These are phyloP conservation scores for Myriosclerotinia duriaeana DNA, from an alignment of 2,329 filamentous ascomycete species.

Conservation along the genomic window DNA sequence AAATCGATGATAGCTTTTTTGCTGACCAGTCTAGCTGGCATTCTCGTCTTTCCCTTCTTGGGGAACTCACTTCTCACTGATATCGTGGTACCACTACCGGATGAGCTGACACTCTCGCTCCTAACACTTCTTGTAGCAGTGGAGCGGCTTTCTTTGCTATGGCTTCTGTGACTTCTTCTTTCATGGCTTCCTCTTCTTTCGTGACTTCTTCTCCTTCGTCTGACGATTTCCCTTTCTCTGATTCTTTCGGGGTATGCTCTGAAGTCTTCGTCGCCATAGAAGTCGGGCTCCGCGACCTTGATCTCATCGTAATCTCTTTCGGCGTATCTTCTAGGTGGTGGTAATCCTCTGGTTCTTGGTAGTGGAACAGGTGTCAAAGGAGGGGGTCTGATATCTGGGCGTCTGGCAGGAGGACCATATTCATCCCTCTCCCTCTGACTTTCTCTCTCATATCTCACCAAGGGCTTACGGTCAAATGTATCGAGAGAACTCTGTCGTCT, in stretches of 20 bases:
- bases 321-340: constrained; percentile 57
- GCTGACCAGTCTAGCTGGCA: constrained; percentile 77
- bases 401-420: constrained; percentile 55
- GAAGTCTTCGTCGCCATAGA: constrained; percentile 71
- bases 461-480: constrained; percentile 78
- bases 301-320: constrained; percentile 66
- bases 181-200: constrained; percentile 38
- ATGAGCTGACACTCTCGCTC: constrained; percentile 47
- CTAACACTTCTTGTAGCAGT: constrained; percentile 34
- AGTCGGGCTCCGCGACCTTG: constrained; percentile 64
- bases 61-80: constrained; percentile 64
- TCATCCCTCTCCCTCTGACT: constrained; percentile 57
- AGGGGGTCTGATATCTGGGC: constrained; percentile 47
- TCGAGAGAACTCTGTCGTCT: constrained; percentile 87
- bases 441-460: constrained; percentile 46
- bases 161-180: constrained; percentile 32
- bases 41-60: constrained; percentile 85
- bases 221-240: constrained; percentile 60
- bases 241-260: constrained; percentile 60
- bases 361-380: constrained; percentile 61
- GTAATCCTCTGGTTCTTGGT: constrained; percentile 61
- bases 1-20: constrained; percentile 79
- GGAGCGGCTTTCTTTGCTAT: constrained; percentile 36
- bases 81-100: constrained; percentile 44
- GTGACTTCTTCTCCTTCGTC: constrained; percentile 44